These are phyloP conservation scores for Kluyveromyces aestuarii DNA, from an alignment of 805 yeast genomes.

Conservation along the genomic window DNA sequence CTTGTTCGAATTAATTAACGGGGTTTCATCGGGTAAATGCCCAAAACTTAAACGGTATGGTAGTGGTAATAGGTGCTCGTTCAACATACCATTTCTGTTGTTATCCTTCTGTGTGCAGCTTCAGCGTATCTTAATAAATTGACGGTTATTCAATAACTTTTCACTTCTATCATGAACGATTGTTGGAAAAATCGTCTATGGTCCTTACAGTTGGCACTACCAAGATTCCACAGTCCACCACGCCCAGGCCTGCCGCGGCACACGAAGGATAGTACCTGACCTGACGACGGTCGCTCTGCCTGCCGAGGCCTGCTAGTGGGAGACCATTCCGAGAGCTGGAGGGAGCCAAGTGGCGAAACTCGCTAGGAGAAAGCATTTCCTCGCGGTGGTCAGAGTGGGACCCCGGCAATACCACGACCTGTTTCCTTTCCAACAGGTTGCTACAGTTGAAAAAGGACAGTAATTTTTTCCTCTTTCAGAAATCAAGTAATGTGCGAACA, in stretches of 20 bases:
- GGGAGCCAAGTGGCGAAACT: too few species aligned
- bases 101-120: conserved; percentile 12
- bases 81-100: conserved; percentile 22
- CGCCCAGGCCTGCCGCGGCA: background rate
- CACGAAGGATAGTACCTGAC: background rate
- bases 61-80: background rate
- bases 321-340: too few species aligned
- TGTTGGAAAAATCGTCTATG: background rate
- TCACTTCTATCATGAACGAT: background rate
- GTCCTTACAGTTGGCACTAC: background rate
- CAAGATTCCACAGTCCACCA: background rate
- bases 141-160: background rate
- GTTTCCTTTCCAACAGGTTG: too few species aligned
- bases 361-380: too few species aligned
- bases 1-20: background rate
- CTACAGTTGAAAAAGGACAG: too few species aligned
- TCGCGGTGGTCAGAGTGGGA: too few species aligned
- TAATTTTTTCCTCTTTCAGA: too few species aligned
- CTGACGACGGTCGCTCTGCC: background rate
- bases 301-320: background rate
- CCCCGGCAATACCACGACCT: too few species aligned
- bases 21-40: too few species aligned
- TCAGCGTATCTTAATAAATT: background rate
- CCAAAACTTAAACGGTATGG: background rate
- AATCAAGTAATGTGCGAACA: too few species aligned